Evolutionary conservation across 2,329 filamentous ascomycete genomes (phyloP), one percentile per base, ranked within the genome.

Genomic region (Phyllosticta capitalensis): DNA sequence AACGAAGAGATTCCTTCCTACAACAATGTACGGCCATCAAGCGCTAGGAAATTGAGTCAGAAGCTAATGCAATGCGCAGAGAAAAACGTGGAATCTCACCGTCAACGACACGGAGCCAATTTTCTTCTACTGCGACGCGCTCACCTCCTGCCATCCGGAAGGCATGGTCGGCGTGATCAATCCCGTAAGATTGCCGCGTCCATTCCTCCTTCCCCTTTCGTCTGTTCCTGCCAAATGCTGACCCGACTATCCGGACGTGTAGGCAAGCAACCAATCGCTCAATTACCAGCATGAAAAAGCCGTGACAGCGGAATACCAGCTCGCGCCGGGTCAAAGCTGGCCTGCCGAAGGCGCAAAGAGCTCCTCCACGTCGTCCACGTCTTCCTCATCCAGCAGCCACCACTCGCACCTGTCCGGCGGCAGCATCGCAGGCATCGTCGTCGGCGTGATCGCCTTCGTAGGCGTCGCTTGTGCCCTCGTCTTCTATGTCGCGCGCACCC

Each of bases 121-220:
- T 14, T 74, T 71, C 63, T 74, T 67, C 63, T 74, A 74, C 62
- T 74, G 71, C 61, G 67, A 84, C 0, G 86, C 86, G 0, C 79
- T 83, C 0, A 79, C 77, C 0, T 88, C 86, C 1, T 92, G 89
- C 66, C 77, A 78, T 2, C 70, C 74, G 2, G 79, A 86, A 51
- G 79, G 82, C 21, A 92, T 92, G 88, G 80, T 92, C 17, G 88
- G 88, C 2, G 86, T 83, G 1, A 86, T 92, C 64, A 92, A 92
- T 67, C 81, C 85, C 6, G 82, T 84, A 74, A 63, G 76, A 49
- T 9, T 3, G 12, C 21, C 9, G 10, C 24, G 24, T 26, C 3
- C 24, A 26, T 26, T 26, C 7, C 24, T 26, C 7, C 24, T 26
- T n/a, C 22, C 51, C 9, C 7, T 30, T 52, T 30, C 14, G 17